phyloP scores from a whole-genome alignment of 345 rosid species.

The Ceriops decandra region DNA sequence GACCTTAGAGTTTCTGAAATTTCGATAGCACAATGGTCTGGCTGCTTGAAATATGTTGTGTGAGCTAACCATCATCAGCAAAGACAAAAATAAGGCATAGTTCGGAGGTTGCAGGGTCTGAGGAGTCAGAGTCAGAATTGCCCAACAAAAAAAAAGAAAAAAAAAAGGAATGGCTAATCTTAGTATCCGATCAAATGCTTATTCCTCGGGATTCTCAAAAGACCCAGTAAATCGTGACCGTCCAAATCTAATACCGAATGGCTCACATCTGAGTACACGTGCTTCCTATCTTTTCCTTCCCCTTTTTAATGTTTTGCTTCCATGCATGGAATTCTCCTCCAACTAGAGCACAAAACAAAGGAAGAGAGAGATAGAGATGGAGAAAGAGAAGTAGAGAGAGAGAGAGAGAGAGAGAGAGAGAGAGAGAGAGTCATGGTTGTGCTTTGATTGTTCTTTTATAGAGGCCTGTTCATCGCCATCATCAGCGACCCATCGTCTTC shows the following conservation, averaged over 20 bases:
- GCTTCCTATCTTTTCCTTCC: conserved; percentile 41
- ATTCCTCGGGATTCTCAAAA: conserved; percentile 31
- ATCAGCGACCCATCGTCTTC: conserved; percentile 31
- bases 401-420: conserved; percentile 12
- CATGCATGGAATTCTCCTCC: conserved; percentile 81
- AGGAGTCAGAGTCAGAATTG: not conserved
- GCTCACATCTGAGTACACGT: conserved; percentile 44
- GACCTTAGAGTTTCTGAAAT: not conserved
- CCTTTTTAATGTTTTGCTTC: conserved; percentile 49
- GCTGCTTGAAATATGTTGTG: not conserved
- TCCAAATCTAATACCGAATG: conserved; percentile 34
- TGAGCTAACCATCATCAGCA: not conserved
- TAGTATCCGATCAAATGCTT: conserved; percentile 17
- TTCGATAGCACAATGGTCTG: not conserved
- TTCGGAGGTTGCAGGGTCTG: conserved; percentile 26
- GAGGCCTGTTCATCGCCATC: conserved; percentile 46
- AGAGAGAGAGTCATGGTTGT: conserved; percentile 39
- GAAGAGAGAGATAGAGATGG: conserved; percentile 17
- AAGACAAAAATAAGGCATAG: conserved; percentile 34
- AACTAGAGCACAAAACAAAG: conserved; percentile 39
- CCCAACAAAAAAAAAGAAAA: not conserved
- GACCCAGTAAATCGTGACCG: conserved; percentile 38
- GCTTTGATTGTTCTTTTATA: conserved; percentile 45
- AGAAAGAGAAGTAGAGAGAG: conserved; percentile 4
- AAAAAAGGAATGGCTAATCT: too few species aligned